A percentile compares a stretch with the other conserved stretches of the same genome.
Evolutionary conservation across 192 early-diverging fungal species (phyloP).

Genomic region (Gonapodya sp.): DNA sequence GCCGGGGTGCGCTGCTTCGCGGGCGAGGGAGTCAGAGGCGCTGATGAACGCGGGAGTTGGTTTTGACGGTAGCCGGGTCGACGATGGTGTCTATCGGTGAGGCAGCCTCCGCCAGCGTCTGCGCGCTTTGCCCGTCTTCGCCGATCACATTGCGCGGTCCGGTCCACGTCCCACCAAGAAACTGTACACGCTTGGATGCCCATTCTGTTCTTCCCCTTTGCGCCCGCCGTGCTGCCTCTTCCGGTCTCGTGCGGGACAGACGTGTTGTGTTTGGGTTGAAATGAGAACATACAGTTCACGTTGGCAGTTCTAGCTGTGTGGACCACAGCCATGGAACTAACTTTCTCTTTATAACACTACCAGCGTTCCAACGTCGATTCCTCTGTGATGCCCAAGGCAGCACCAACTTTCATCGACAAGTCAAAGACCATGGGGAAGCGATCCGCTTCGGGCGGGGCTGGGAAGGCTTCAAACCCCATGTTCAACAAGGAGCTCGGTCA

Average conservation of each 20-base stretch:
- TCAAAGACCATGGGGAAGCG: background rate
- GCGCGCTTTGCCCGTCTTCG: background rate
- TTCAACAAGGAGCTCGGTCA: slow-evolving; percentile 97
- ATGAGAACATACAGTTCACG: too few relatives aligned
- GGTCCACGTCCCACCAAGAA: background rate
- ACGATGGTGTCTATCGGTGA: background rate
- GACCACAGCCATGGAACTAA: too few relatives aligned
- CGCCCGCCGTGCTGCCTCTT: slow-evolving; percentile 1
- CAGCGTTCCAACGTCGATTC: too few relatives aligned
- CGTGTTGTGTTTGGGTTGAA: too few relatives aligned
- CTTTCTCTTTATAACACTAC: too few relatives aligned
- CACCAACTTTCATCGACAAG: background rate
- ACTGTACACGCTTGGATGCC: background rate
- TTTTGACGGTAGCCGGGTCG: background rate
- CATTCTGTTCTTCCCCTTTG: background rate
- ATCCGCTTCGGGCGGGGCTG: background rate
- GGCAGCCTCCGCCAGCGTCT: background rate
- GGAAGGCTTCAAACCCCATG: slow-evolving; percentile 50
- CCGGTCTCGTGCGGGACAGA: too few relatives aligned
- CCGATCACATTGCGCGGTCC: background rate
- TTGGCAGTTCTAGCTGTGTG: too few relatives aligned
- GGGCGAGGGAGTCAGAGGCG: background rate
- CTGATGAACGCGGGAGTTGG: background rate
- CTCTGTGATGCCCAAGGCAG: background rate
- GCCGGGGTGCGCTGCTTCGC: background rate